phyloP scores from a whole-genome alignment of 306 rosid genomes.

The Styphnolobium japonicum region DNA sequence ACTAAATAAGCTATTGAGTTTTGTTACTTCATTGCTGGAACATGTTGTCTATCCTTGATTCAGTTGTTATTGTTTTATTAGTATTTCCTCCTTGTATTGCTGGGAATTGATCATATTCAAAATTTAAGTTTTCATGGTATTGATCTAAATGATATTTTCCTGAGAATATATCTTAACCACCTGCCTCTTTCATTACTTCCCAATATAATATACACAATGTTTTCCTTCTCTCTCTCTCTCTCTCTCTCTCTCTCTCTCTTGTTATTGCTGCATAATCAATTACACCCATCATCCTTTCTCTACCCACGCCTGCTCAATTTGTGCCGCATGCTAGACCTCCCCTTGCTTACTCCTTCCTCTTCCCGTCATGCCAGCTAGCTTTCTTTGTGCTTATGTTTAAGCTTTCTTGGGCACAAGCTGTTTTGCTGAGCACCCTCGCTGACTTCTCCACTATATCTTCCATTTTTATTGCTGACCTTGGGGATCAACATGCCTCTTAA shows the following conservation, averaged over 20 bases:
- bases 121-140: constrained; percentile 8
- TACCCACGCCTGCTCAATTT: constrained; percentile 36
- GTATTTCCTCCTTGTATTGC: not conserved
- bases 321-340: constrained; percentile 30
- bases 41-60: not conserved
- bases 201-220: too few relatives aligned
- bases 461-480: not conserved
- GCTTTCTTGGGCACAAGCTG: constrained; percentile 23
- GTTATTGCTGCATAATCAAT: too few relatives aligned
- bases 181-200: too few relatives aligned
- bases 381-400: not conserved
- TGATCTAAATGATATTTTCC: constrained; percentile 2
- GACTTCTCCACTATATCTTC: constrained; percentile 36
- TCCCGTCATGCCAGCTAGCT: not conserved
- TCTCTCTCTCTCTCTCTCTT: too few relatives aligned
- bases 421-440: too few relatives aligned
- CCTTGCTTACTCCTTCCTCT: not conserved
- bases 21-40: not conserved
- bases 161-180: constrained; percentile 20
- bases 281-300: constrained; percentile 37
- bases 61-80: not conserved
- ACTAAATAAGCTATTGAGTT: not conserved
- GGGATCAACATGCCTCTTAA: not conserved
- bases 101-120: not conserved
- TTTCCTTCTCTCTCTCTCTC: too few relatives aligned